phyloP scores from a whole-genome alignment of 768 basidiomycete species.

The Amanita exitialis region DNA sequence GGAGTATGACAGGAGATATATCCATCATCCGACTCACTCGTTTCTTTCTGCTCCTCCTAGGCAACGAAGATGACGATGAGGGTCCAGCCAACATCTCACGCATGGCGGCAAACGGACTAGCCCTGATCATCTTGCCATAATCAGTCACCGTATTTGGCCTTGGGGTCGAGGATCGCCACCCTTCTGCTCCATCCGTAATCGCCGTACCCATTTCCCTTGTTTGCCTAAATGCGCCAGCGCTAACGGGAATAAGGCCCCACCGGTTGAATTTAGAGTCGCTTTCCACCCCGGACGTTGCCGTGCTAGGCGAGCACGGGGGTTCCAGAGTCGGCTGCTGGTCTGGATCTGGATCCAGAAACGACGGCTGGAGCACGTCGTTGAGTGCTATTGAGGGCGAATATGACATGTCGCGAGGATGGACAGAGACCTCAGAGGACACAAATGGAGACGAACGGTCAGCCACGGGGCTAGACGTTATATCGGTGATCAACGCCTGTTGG shows the following conservation, averaged over 20 bases:
- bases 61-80: neutral
- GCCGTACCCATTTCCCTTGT: conserved; percentile 30
- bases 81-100: conserved; percentile 36
- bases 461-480: conserved; percentile 2
- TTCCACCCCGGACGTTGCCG: conserved; percentile 19
- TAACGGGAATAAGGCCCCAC: conserved; percentile 70
- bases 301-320: conserved; percentile 15
- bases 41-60: conserved; percentile 8
- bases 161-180: conserved; percentile 27
- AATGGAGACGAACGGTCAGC: conserved; percentile 3
- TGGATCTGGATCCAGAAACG: conserved; percentile 55
- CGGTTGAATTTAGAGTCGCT: conserved; percentile 38
- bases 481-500: conserved; percentile 6
- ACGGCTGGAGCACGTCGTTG: conserved; percentile 69
- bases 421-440: neutral
- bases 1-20: conserved; percentile 43
- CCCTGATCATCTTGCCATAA: conserved; percentile 41
- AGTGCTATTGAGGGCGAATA: conserved; percentile 37
- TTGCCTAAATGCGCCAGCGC: conserved; percentile 62
- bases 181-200: conserved; percentile 12
- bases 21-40: conserved; percentile 22
- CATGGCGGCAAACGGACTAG: conserved; percentile 45
- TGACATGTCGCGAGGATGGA: neutral
- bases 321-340: neutral
- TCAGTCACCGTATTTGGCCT: conserved; percentile 24